Conservation (phyloP, 2,329 filamentous ascomycete species). For the Ascochyta clinopodiicola region DNA sequence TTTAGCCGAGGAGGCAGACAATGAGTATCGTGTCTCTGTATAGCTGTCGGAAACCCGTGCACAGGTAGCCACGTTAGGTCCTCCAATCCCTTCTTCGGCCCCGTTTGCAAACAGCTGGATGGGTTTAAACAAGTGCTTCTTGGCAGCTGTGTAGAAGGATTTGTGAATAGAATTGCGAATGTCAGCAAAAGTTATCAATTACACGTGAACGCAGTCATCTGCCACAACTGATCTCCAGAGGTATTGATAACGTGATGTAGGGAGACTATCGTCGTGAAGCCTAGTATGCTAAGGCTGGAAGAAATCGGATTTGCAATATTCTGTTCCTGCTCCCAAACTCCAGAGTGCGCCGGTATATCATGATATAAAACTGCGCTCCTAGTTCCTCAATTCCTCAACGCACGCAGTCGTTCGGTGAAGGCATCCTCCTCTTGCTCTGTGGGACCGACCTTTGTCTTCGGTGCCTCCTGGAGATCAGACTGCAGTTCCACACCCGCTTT, state of each 20-base stretch:
- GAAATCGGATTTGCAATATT: background rate
- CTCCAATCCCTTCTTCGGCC: no score
- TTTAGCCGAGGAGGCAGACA: no score
- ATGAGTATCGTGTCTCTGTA: no score
- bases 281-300: background rate
- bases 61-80: no score
- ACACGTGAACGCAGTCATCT: background rate
- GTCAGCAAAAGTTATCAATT: background rate
- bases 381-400: constrained; percentile 55
- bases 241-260: constrained; percentile 5
- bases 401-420: constrained; percentile 65
- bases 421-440: constrained; percentile 81
- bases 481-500: constrained; percentile 84
- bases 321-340: constrained; percentile 14
- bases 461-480: constrained; percentile 71
- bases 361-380: background rate
- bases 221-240: background rate
- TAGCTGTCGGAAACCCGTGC: no score
- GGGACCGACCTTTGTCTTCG: constrained; percentile 67
- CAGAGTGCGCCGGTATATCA: constrained; percentile 7
- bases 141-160: no score
- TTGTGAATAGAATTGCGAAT: background rate
- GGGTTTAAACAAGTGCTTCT: no score
- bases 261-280: background rate
- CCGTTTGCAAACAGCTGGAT: no score